Conservation (phyloP, 495 filamentous ascomycete species). For the Tuber melanosporum region DNA sequence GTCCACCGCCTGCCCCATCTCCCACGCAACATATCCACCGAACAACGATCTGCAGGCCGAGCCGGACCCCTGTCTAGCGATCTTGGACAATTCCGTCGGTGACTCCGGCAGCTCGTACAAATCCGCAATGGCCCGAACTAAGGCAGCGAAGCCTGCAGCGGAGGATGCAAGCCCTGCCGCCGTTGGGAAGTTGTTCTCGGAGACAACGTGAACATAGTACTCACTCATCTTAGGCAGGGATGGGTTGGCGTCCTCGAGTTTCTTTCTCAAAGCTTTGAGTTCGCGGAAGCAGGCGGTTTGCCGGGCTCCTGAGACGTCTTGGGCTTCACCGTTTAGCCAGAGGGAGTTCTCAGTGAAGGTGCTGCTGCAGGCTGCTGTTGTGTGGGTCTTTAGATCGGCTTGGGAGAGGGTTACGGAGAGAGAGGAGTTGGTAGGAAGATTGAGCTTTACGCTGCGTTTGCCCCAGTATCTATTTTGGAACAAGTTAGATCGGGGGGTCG, state of each 20-base stretch:
- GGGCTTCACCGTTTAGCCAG: conserved; percentile 70
- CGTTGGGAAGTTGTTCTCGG: conserved; percentile 97
- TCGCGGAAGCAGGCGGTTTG: conserved; percentile 85
- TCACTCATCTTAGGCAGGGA: conserved; percentile 69
- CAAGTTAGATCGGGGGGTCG: conserved; percentile 35
- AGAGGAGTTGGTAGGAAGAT: conserved; percentile 95
- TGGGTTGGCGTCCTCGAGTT: conserved; percentile 63
- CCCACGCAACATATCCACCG: conserved; percentile 93
- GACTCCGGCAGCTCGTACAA: conserved; percentile 76
- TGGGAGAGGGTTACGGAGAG: conserved; percentile 94
- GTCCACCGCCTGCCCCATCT: conserved; percentile 62
- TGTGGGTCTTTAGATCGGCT: conserved; percentile 86
- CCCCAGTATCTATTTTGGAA: conserved; percentile 76
- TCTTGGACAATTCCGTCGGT: conserved; percentile 71
- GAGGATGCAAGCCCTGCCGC: conserved; percentile 91
- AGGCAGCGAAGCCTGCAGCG: conserved; percentile 89
- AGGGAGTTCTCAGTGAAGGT: conserved; percentile 70
- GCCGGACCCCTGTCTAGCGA: conserved; percentile 91
- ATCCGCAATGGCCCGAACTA: conserved; percentile 86
- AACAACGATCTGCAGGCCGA: conserved; percentile 88
- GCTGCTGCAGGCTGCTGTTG: conserved; percentile 84
- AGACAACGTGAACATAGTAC: conserved; percentile 72
- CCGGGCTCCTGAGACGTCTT: conserved; percentile 78
- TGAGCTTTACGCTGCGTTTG: conserved; percentile 84
- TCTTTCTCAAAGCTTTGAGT: conserved; percentile 66